These are phyloP conservation scores for Sphagnurus paluster DNA, from an alignment of 1,284 basidiomycete species.

Conservation along the genomic window DNA sequence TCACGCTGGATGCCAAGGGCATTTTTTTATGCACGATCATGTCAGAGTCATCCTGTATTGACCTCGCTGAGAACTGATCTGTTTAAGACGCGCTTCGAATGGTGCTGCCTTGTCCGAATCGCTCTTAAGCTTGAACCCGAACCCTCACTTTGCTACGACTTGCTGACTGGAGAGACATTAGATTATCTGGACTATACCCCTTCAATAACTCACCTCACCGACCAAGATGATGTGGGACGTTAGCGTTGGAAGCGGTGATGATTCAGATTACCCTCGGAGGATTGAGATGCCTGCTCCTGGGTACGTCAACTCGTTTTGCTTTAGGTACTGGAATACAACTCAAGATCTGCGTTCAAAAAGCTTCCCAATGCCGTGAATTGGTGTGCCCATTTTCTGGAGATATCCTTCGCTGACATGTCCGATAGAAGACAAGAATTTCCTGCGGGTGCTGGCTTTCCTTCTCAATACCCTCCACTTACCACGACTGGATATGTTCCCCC, in stretches of 20 bases:
- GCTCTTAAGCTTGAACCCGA: slow-evolving; percentile 7
- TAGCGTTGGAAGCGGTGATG: slow-evolving; percentile 19
- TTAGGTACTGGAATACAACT: background rate
- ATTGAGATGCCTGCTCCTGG: slow-evolving; percentile 20
- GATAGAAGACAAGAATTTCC: slow-evolving; percentile 9
- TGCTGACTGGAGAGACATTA: background rate
- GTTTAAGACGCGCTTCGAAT: background rate
- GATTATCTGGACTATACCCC: background rate
- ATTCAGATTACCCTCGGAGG: slow-evolving; percentile 20
- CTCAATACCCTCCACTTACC: slow-evolving; percentile 12
- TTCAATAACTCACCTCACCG: background rate
- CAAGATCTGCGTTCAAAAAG: slow-evolving; percentile 1
- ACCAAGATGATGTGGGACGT: slow-evolving; percentile 40
- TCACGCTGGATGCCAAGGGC: background rate
- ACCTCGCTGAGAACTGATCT: slow-evolving; percentile 12
- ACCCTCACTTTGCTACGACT: background rate
- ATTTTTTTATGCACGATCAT: background rate
- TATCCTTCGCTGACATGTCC: background rate
- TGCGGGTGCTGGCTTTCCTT: slow-evolving; percentile 8
- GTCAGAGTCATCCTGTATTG: slow-evolving; percentile 6
- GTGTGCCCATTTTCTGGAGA: background rate
- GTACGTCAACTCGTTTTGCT: slow-evolving; percentile 1
- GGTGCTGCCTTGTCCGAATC: slow-evolving; percentile 5
- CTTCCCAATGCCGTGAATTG: slow-evolving; percentile 10
- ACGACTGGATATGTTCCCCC: slow-evolving; percentile 15